These are phyloP conservation scores for Aspergillus sp. DNA, from an alignment of 2,329 filamentous ascomycete genomes.

Conservation along the genomic window DNA sequence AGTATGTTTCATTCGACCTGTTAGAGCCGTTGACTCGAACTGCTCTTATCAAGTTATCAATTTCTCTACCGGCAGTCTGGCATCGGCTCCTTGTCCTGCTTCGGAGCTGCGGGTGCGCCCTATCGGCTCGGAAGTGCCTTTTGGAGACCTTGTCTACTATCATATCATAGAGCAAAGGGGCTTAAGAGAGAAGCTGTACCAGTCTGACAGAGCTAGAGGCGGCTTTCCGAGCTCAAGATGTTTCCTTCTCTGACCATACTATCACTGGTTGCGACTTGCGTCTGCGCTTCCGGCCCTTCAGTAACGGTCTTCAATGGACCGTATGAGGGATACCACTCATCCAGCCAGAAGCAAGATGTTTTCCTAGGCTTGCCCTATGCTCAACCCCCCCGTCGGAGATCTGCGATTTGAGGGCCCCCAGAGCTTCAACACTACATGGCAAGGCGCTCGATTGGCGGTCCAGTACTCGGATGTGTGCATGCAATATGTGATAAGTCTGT, in stretches of 20 bases:
- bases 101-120: not conserved
- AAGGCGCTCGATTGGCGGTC: no score
- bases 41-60: not conserved
- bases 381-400: no score
- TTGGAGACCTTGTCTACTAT: not conserved
- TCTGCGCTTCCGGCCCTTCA: no score
- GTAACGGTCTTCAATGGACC: no score
- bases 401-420: no score
- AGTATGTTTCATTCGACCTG: not conserved
- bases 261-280: not conserved
- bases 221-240: not conserved
- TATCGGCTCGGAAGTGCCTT: not conserved
- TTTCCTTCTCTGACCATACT: not conserved
- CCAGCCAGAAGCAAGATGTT: no score
- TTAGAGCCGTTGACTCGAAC: no score
- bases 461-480: no score
- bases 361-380: no score
- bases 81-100: not conserved
- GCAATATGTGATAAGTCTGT: no score
- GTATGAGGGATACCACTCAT: no score
- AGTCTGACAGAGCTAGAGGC: not conserved
- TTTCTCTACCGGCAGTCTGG: not conserved
- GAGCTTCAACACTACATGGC: no score
- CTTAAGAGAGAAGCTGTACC: not conserved
- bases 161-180: not conserved